Base-by-base conservation (phyloP, 202 grass and related monocot genomes). In the Musa balbisiana region DNA sequence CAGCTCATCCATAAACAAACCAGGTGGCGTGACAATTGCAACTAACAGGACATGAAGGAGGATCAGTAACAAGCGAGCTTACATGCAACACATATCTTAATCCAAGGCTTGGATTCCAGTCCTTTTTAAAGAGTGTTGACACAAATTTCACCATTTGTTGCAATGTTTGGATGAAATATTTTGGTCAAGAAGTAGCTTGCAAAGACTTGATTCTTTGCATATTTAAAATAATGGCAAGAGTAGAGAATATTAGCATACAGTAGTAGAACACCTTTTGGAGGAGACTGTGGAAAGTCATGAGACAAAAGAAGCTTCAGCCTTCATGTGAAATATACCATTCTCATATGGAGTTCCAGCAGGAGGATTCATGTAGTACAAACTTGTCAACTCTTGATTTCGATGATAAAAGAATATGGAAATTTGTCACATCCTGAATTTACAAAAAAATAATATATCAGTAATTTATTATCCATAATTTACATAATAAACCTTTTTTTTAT, bases 141-240 rank as follows among this genome's bases (percentile, higher is more conserved):
- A 89, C 90, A 93, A 71, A 97, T 93, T 81, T 97, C 90, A 62
- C 90, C 93, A 84, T 84, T 84, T 71, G 88, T 87, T 76, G 93
- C 90, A 79, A 97, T 91, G 78, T 97, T 91, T 43, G 93, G 93
- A 87, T 93, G 93, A 78, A 97, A 97, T 81, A 93, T 97, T 84
- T 97, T 97, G 12, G 90, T 97, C 79, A 89, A 66, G 63, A 97
- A 97, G 79, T 87, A 93, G 25, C 90, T 90, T 97, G 73, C 65
- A 78, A 75, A 63, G 17, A 49, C 2, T 50, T 69, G 9, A 21
- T 69, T 29, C 0, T 69, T 69, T 2, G 17, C 26, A 49, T 49
- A n/a, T n/a, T n/a, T n/a, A n/a, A n/a, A n/a, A n/a, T n/a, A n/a
- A n/a, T n/a, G n/a, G n/a, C n/a, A n/a, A n/a, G n/a, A n/a, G n/a